These are phyloP conservation scores for Pseudoturritis turrita DNA, from an alignment of 345 rosid genomes.

Conservation along the genomic window DNA sequence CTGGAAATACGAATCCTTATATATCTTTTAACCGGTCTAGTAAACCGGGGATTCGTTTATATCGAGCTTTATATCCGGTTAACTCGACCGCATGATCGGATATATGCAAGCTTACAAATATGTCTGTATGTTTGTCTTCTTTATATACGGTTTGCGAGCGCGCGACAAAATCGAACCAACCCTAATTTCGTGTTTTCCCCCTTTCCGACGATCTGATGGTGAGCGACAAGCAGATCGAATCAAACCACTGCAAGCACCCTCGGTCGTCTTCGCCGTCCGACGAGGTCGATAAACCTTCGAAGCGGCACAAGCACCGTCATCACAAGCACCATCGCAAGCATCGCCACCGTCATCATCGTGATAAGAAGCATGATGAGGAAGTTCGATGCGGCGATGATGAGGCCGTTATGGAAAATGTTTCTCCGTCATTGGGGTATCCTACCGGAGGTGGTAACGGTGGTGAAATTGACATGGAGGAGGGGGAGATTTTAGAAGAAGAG, in stretches of 20 bases:
- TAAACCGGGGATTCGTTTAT: not conserved
- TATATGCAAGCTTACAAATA: not conserved
- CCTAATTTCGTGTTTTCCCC: slow-evolving; percentile 30
- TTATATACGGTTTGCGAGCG: too few relatives aligned
- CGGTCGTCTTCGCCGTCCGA: slow-evolving; percentile 35
- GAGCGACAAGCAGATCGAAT: slow-evolving; percentile 37
- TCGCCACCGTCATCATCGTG: slow-evolving; percentile 43
- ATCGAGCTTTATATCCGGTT: not conserved
- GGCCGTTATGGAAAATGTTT: not conserved
- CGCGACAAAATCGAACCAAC: slow-evolving; percentile 4
- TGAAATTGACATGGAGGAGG: slow-evolving; percentile 74
- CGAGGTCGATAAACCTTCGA: slow-evolving; percentile 44
- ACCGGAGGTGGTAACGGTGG: not conserved
- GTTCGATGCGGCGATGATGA: not conserved
- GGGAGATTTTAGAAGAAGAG: slow-evolving; percentile 77
- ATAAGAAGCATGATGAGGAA: slow-evolving; percentile 27
- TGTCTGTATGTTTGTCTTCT: too few relatives aligned
- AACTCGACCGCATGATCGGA: too few relatives aligned
- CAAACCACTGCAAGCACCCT: slow-evolving; percentile 27
- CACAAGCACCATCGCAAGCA: slow-evolving; percentile 39
- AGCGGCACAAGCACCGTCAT: slow-evolving; percentile 69
- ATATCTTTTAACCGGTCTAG: too few relatives aligned
- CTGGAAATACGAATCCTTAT: not conserved
- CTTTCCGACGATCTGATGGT: slow-evolving; percentile 31
- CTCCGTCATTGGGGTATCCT: slow-evolving; percentile 20